Base-by-base conservation (phyloP, 805 yeast species). In the Priceomyces melissophilus region DNA sequence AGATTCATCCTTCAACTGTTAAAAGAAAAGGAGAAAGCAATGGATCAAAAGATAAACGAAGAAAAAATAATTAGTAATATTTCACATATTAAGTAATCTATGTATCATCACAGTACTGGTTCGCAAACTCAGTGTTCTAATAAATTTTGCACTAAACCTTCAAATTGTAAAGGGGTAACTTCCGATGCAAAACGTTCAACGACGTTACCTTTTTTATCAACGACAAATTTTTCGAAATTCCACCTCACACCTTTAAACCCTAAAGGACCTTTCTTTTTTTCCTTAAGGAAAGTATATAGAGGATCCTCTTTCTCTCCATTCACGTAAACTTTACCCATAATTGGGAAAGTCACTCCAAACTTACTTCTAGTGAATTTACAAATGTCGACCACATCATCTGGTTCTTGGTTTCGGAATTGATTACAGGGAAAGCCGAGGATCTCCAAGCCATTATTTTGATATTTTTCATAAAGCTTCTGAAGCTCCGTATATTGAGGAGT, bases 341-440 rank as follows among this genome's bases (percentile, higher is more conserved):
- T 57, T 9, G 71, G 73, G 46, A 66, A 70, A 8, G 64, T 54
- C 4, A 68, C 70, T 1, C 58, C 57, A 38, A 49, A 69, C 25
- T 47, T 44, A 14, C 38, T 16, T 12, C 55, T 55, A 13, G 56
- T 54, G 12, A 44, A 46, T 14, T 35, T 31, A 13, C 52, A 55
- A 12, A 67, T 55, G 23, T 54, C 42, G 3, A 33, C 76, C 38
- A 76, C 79, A 2, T 76, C 56, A 3, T 81, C 82, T 50, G 93
- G 83, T 64, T 90, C 87, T 70, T 93, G 84, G 52, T 77, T 68
- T 16, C 84, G 90, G 59, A 89, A 89, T 60, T 88, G 96, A 66
- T 87, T 86, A 65, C 96, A 87, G 26, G 97, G 97, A 75, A 89
- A 88, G 0, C 89, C 96, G 28, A 89, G 48, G 20, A 89, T 72